Base-by-base conservation (phyloP, 176 grass and related monocot species). In the Cenchrus purpureus region DNA sequence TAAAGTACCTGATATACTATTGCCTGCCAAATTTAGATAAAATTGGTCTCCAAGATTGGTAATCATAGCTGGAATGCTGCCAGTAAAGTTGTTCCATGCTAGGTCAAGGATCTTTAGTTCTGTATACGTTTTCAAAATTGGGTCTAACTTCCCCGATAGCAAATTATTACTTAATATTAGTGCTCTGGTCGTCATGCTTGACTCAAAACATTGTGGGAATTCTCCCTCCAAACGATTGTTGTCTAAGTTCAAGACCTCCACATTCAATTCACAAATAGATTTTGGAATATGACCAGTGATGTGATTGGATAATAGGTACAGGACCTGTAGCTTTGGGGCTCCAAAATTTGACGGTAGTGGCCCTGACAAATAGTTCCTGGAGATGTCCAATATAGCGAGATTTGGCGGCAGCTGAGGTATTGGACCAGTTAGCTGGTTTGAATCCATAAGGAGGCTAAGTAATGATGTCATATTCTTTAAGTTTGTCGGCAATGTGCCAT, bases 161-260 rank as follows among this genome's bases (percentile, higher is more conserved):
- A 16, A 83, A 19, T 94, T 94, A 2, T 86, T 77, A 14, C 49
- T 12, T 12, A 70, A n/a, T 29, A 10, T 0, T 12, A 83, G 15
- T 13, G 0, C 0, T 0, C 0, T 1, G 9, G 22, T 1, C 5
- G 5, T 7, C 10, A n/a, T n/a, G n/a, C 0, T 22, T 46, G 4
- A 13, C 12, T 5, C 0, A 29, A 28, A 7, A 49, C 75, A 79
- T 10, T 2, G 3, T 0, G 76, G 68, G 45, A 86, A 10, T 65
- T 55, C 32, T 55, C 84, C 87, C 5, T 45, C 34, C 2, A 80
- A 73, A 31, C 3, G 0, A 19, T 80, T 80, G 13, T 65, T 53
- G 0, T 45, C 2, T 9, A 80, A 40, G 8, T 86, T 7, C 5
- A 86, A 15, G 6, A 0, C 0, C 0, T 0, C 0, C 0, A 70